Evolutionary conservation across 257 asterid genomes (phyloP), one percentile per base, ranked within the genome.

Genomic region (Rehmannia glutinosa): DNA sequence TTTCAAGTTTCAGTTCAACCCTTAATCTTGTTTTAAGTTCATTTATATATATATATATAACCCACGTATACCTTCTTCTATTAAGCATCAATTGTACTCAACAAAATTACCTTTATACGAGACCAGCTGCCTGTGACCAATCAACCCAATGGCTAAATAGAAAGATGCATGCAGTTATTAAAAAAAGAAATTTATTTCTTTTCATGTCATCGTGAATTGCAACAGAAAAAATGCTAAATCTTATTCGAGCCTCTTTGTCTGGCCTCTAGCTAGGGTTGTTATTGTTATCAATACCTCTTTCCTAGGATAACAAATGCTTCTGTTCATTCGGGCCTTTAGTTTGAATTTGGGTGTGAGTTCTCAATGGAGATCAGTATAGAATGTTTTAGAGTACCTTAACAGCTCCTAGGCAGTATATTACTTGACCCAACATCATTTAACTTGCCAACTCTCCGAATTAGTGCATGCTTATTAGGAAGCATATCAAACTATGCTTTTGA

Each of bases 341-440:
- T n/a, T n/a, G n/a, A n/a, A n/a, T n/a, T n/a, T n/a, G n/a, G n/a
- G n/a, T n/a, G n/a, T n/a, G n/a, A n/a, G n/a, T n/a, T n/a, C n/a
- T n/a, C n/a, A n/a, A n/a, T n/a, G n/a, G n/a, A n/a, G n/a, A n/a
- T n/a, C n/a, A n/a, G n/a, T n/a, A n/a, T 21, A 60, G 64, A 74
- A 43, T 52, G 43, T n/a, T 61, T 54, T 12, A 3, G 20, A 10
- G 33, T 28, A 24, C 36, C 21, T 24, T 50, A 30, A 36, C 38
- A 46, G 68, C 56, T 25, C 68, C 16, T 55, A 36, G 10, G 27
- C 23, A 47, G 42, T 49, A 27, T 24, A 28, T 30, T 13, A 46
- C 52, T 30, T 65, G n/a, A 73, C 46, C 35, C 54, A 17, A 55
- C 42, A 53, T 21, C 27, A 25, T 62, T 72, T 20, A 55, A 23